Evolutionary conservation across 176 grass and related monocot genomes (phyloP).

Genomic region (Cymbopogon citratus): DNA sequence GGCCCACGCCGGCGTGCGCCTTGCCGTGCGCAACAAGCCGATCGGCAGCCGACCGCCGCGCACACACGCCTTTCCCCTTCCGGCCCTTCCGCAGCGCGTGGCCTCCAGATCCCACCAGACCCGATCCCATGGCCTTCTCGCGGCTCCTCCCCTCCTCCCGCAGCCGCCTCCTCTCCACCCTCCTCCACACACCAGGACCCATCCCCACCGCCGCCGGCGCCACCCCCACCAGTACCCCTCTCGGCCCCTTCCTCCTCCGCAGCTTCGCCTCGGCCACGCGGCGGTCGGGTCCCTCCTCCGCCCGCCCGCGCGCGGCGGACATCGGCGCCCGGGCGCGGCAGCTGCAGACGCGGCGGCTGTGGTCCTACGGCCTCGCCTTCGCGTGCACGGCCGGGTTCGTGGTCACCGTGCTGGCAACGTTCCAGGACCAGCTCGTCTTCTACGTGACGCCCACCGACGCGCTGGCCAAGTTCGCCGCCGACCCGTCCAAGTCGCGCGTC

Average conservation of each 20-base stretch:
- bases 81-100: background rate
- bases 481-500: constrained; percentile 59
- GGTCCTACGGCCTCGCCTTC: constrained; percentile 93
- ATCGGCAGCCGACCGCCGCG: constrained; percentile 30
- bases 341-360: constrained; percentile 82
- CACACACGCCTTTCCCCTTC: background rate
- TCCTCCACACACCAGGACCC: constrained; percentile 34
- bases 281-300: constrained; percentile 20
- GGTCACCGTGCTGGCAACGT: constrained; percentile 83
- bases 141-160: constrained; percentile 36
- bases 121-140: constrained; percentile 40
- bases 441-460: constrained; percentile 86
- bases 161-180: constrained; percentile 55
- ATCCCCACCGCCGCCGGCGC: background rate
- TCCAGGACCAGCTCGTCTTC: constrained; percentile 97
- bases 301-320: constrained; percentile 49
- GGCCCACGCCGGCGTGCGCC: constrained; percentile 17
- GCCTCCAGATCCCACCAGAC: constrained; percentile 34
- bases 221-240: background rate
- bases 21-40: constrained; percentile 46
- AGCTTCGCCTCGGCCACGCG: constrained; percentile 26
- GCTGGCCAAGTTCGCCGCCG: constrained; percentile 48
- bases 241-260: background rate
- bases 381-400: constrained; percentile 85
- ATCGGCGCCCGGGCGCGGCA: constrained; percentile 88